phyloP scores from a whole-genome alignment of 306 rosid species.

The Trichosanthes cucumerina region DNA sequence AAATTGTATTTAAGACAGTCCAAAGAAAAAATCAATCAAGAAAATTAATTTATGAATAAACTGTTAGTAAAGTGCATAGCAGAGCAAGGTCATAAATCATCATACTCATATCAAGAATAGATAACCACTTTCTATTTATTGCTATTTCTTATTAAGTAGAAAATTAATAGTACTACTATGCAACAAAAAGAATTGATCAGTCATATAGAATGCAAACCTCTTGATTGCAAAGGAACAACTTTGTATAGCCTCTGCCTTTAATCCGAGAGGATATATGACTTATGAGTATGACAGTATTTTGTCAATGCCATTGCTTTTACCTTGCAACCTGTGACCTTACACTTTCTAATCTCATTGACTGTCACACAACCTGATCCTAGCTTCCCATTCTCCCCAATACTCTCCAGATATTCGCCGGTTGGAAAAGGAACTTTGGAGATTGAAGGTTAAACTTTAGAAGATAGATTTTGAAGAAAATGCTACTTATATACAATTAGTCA shows the following conservation, averaged over 20 bases:
- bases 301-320: slow-evolving; percentile 57
- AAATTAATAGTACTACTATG: not conserved
- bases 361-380: slow-evolving; percentile 7
- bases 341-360: slow-evolving; percentile 25
- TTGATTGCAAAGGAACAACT: slow-evolving; percentile 44
- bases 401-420: slow-evolving; percentile 11
- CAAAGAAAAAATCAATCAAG: not conserved
- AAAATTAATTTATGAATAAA: not conserved
- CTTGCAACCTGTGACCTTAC: slow-evolving; percentile 42
- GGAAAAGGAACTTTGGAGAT: no score
- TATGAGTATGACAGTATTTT: slow-evolving; percentile 51
- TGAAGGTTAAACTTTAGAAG: no score
- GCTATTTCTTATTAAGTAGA: not conserved
- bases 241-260: slow-evolving; percentile 58
- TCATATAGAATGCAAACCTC: slow-evolving; percentile 23
- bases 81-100: not conserved
- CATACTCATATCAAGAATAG: not conserved
- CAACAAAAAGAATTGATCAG: not conserved
- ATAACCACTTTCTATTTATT: not conserved
- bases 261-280: slow-evolving; percentile 51
- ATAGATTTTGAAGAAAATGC: no score
- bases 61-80: not conserved
- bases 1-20: not conserved
- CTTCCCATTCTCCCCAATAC: slow-evolving; percentile 18
- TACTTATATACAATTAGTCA: no score